Conservation (phyloP, 2,329 filamentous ascomycete species). For the Neofusicoccum parvum region DNA sequence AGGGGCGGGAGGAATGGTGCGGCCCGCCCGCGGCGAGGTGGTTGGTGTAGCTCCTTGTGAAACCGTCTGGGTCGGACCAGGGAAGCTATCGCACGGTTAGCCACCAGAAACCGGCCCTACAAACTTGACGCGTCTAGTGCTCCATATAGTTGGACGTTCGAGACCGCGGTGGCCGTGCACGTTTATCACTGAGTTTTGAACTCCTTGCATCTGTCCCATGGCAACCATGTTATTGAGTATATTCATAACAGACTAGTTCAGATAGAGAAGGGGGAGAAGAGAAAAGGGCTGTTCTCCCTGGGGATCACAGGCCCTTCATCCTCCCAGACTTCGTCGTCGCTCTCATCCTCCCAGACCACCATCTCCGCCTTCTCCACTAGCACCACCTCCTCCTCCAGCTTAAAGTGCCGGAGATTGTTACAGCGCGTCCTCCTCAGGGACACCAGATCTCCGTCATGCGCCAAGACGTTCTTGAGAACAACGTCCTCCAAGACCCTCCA, state of each 20-base stretch:
- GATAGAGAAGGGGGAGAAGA: background rate
- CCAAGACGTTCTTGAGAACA: background rate
- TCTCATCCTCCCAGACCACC: background rate
- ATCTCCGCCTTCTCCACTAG: background rate
- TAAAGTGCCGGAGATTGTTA: background rate
- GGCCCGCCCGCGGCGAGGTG: no score
- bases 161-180: background rate
- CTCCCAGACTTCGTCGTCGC: background rate
- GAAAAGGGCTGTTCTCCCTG: background rate
- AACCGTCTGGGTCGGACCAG: background rate
- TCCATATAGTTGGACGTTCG: background rate
- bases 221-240: background rate
- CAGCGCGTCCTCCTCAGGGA: background rate
- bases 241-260: background rate
- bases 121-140: no score
- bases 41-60: background rate
- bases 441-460: background rate
- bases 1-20: no score
- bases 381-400: background rate
- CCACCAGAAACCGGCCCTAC: background rate
- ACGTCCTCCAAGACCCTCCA: background rate
- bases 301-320: background rate
- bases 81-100: background rate
- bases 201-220: no score
- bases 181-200: no score